A percentile compares a stretch with the other conserved stretches of the same genome.
Conservation (phyloP, 2,329 filamentous ascomycete species). For the Madurella mycetomatis region DNA sequence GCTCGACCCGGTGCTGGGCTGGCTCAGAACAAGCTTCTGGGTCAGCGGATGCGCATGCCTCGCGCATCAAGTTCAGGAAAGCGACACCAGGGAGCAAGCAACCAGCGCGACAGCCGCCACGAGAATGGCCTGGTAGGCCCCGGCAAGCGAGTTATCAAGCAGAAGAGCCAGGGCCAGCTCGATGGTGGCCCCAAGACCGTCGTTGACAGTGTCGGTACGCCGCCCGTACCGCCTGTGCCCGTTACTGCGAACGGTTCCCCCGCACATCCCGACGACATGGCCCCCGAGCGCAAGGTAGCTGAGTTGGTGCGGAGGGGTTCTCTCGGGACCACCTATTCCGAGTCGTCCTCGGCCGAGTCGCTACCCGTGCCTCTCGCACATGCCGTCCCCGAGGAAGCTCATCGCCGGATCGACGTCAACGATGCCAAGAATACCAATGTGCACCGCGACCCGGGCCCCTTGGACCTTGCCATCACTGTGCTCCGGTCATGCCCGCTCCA, state of each 20-base stretch:
- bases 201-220: conserved; percentile 25
- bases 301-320: conserved; percentile 44
- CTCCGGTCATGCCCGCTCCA: conserved; percentile 84
- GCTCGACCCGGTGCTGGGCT: conserved; percentile 28
- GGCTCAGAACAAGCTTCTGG: conserved; percentile 44
- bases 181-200: conserved; percentile 32
- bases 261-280: conserved; percentile 35
- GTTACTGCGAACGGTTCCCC: conserved; percentile 36
- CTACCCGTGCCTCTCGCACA: conserved; percentile 33
- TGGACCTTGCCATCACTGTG: conserved; percentile 79
- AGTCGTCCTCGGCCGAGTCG: conserved; percentile 53
- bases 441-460: conserved; percentile 65
- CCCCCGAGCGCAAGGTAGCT: conserved; percentile 38
- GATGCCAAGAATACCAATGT: conserved; percentile 63
- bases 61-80: conserved; percentile 55
- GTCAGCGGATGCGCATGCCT: conserved; percentile 53
- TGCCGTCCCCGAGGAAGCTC: conserved; percentile 38
- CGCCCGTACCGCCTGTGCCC: conserved; percentile 29
- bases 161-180: conserved; percentile 45
- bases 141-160: conserved; percentile 55
- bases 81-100: conserved; percentile 58
- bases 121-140: conserved; percentile 84
- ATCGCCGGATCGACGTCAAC: conserved; percentile 67
- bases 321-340: conserved; percentile 49
- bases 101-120: conserved; percentile 69